A percentile compares a stretch with the other conserved stretches of the same genome.
Evolutionary conservation across 371 early-diverging fungal genomes (phyloP).

Genomic region (Neoconidiobolus thromboides): DNA sequence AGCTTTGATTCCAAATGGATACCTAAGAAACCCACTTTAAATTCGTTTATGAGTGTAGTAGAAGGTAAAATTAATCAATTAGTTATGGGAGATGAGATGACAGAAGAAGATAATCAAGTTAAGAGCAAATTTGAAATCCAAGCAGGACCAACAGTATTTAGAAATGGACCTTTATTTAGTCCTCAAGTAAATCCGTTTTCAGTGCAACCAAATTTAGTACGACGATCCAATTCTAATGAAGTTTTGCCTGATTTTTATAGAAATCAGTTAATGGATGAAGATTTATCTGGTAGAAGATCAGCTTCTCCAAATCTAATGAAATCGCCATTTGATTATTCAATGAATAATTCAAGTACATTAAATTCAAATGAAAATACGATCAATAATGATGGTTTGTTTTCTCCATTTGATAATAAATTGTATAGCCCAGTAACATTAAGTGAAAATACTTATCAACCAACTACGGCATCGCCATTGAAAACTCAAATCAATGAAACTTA

Average conservation of each 20-base stretch:
- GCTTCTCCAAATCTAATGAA: constrained; percentile 5
- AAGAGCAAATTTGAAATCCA: neutral
- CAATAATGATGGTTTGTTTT: neutral
- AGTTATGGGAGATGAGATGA: constrained; percentile 36
- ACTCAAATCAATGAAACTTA: neutral
- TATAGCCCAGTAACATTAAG: too few species aligned
- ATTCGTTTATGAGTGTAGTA: constrained; percentile 41
- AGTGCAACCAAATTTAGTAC: neutral
- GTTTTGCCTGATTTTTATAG: neutral
- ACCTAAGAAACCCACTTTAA: constrained; percentile 34
- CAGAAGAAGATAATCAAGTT: constrained; percentile 4
- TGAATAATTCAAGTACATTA: neutral
- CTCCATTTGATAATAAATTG: neutral
- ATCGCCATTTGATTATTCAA: constrained; percentile 8
- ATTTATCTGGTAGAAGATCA: constrained; percentile 1
- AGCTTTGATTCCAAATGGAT: constrained; percentile 11
- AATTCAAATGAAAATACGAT: neutral
- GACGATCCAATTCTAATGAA: neutral
- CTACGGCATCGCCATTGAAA: too few species aligned
- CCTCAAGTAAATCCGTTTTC: constrained; percentile 6
- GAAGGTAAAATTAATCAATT: constrained; percentile 54
- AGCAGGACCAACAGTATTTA: constrained; percentile 7
- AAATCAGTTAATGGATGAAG: neutral
- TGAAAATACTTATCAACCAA: too few species aligned
- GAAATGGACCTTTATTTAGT: neutral